Evolutionary conservation across 441 rosid species (phyloP), one percentile per base, ranked within the genome.

Genomic region (Flueggea neowawraea): DNA sequence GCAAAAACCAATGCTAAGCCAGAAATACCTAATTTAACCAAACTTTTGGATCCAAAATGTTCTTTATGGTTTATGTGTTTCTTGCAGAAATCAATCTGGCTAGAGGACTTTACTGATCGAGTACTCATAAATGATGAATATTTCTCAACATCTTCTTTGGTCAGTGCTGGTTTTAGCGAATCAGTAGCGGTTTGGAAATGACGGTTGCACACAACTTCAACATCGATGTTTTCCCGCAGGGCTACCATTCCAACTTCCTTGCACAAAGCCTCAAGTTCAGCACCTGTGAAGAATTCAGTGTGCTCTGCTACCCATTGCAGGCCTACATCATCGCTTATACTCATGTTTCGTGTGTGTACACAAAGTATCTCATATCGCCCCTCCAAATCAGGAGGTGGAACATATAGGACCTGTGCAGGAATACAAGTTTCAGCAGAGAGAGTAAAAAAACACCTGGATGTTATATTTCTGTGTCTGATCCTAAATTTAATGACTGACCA

Each of bases 311-410:
- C 77, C 64, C 77, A 80, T 58, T 75, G 73, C 49, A 94, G 83
- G 72, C 89, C 81, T 52, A 94, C 86, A 36, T 89, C 99, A 39
- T 74, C 57, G 10, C 78, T 81, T 53, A 84, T 58, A 60, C 73
- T 85, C 97, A 95, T 95, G 69, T 79, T 82, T 9, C 86, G 87
- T 32, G 96, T 91, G 64, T 91, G 97, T 60, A 91, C 92, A 6
- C 66, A 13, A 15, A 95, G 87, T 66, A 89, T 89, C 80, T 94
- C 96, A 63, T 74, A 71, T 66, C 97, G 86, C 64, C 83, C 92
- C 73, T 84, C 96, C 32, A 75, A 62, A 80, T 91, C 96, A 36
- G 96, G 96, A 0, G 94, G 96, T 12, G 94, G 92, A 32, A 91
- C 99, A 47, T 85, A 89, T 0, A 89, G 81, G 50, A 94, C 90